Conservation (phyloP, 495 filamentous ascomycete genomes). For the Pseudomonodictys pantanalensis region DNA sequence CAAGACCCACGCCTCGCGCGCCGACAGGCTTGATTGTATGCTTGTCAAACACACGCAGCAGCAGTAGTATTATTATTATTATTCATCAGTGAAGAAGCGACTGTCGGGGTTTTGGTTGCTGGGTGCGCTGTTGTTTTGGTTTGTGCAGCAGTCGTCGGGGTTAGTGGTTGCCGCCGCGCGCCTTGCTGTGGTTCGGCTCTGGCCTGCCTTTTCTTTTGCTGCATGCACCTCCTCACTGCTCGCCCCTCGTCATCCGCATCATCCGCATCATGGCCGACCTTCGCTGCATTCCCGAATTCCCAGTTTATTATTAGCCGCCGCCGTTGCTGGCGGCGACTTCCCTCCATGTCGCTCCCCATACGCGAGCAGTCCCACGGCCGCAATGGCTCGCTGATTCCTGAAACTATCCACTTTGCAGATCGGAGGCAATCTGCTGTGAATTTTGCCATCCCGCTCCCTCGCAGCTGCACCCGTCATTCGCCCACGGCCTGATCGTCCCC, state of each 20-base stretch:
- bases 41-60: background rate
- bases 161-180: no score
- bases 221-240: no score
- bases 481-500: slow-evolving; percentile 6
- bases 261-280: no score
- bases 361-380: background rate
- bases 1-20: slow-evolving; percentile 10
- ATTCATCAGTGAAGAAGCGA: background rate
- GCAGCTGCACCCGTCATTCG: slow-evolving; percentile 2
- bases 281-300: no score
- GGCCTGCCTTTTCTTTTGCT: no score
- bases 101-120: background rate
- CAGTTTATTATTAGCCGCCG: no score
- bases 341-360: background rate
- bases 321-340: background rate
- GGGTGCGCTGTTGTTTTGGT: background rate
- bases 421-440: slow-evolving; percentile 14
- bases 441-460: background rate
- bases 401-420: background rate
- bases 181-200: no score
- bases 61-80: no score
- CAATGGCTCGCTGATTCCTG: no score
- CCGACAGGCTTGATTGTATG: background rate
- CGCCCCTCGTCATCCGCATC: no score
- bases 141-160: no score